These are phyloP conservation scores for Argentina anserina DNA, from an alignment of 306 rosid species.

Conservation along the genomic window DNA sequence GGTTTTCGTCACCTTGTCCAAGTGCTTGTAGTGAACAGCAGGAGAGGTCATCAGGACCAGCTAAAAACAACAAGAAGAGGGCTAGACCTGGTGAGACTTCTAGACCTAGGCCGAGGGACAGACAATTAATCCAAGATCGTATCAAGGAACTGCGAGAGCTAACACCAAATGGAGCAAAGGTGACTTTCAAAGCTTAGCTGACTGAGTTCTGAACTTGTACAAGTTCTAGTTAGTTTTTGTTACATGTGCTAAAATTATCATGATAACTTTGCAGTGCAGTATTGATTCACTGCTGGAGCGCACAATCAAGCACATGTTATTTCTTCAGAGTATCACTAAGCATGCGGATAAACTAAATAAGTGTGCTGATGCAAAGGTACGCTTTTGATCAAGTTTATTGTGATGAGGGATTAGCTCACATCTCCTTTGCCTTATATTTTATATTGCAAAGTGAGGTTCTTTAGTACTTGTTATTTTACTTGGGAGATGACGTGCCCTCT, in stretches of 20 bases:
- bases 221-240: conserved; percentile 18
- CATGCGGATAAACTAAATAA: conserved; percentile 82
- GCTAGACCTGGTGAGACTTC: conserved; percentile 84
- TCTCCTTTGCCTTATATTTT: neutral
- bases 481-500: neutral
- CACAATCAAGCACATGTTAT: conserved; percentile 85
- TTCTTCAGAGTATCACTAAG: conserved; percentile 80
- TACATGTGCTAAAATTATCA: conserved; percentile 29
- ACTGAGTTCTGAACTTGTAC: conserved; percentile 20
- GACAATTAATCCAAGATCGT: conserved; percentile 98
- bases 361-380: conserved; percentile 58
- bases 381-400: conserved; percentile 8
- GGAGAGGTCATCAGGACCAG: conserved; percentile 72
- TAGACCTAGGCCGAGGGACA: conserved; percentile 98
- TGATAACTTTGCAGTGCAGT: conserved; percentile 66
- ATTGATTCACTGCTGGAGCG: conserved; percentile 90
- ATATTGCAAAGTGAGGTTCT: neutral
- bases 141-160: conserved; percentile 91
- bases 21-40: conserved; percentile 65
- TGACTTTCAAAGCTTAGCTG: conserved; percentile 22
- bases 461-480: neutral
- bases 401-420: conserved; percentile 7
- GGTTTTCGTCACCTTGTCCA: conserved; percentile 70
- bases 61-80: conserved; percentile 81
- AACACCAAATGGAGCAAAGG: conserved; percentile 94